Conservation (phyloP, 495 filamentous ascomycete species). For the Penicillium tannophilum region DNA sequence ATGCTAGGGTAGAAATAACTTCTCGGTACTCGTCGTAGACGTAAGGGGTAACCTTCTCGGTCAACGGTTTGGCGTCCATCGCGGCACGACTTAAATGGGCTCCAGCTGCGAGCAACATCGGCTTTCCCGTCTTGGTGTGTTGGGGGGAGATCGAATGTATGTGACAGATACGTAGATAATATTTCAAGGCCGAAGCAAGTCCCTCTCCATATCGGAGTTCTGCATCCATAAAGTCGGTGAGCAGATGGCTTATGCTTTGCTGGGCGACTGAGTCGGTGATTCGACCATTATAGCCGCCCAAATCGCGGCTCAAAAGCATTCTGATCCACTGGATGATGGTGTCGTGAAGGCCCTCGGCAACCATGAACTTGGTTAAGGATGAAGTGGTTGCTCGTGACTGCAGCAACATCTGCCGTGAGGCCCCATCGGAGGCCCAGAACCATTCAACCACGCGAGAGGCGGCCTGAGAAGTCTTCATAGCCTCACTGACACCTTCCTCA, state of each 20-base stretch:
- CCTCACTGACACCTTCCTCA: constrained; percentile 20
- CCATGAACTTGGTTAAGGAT: constrained; percentile 42
- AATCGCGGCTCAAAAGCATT: constrained; percentile 32
- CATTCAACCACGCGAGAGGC: constrained; percentile 40
- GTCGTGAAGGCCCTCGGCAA: constrained; percentile 39
- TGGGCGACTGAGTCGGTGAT: constrained; percentile 26
- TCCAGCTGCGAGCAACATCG: constrained; percentile 30
- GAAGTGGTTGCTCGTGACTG: constrained; percentile 20
- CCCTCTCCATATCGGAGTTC: constrained; percentile 41
- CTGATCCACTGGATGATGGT: constrained; percentile 38
- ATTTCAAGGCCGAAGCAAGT: constrained; percentile 30
- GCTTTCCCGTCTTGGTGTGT: constrained; percentile 11
- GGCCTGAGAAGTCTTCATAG: constrained; percentile 37
- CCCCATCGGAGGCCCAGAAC: constrained; percentile 44
- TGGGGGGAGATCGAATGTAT: constrained; percentile 20
- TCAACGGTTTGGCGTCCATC: constrained; percentile 19
- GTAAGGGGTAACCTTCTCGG: constrained; percentile 23
- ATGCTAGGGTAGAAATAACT: constrained; percentile 26
- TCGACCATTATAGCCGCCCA: constrained; percentile 30
- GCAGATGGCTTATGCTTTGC: constrained; percentile 28
- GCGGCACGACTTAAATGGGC: constrained; percentile 28
- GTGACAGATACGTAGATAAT: constrained; percentile 32
- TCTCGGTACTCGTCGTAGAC: constrained; percentile 37
- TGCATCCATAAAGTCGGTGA: constrained; percentile 34
- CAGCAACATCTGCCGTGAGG: constrained; percentile 30